A percentile compares a stretch with the other conserved stretches of the same genome.
These are phyloP conservation scores for Paraphysoderma sedebokerense DNA, from an alignment of 371 early-diverging fungal genomes.

Conservation along the genomic window DNA sequence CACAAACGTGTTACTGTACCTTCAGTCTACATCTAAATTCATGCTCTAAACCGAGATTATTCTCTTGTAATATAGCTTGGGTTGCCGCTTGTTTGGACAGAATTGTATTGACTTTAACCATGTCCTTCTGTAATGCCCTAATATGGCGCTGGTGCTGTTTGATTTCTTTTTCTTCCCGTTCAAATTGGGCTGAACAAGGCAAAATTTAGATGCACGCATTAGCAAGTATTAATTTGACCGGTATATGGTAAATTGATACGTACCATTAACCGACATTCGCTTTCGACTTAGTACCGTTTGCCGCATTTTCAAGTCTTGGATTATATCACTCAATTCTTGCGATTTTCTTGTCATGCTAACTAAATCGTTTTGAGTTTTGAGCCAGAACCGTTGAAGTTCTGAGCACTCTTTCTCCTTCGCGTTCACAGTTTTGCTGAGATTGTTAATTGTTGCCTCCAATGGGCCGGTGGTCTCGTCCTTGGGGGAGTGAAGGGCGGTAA, in stretches of 20 bases:
- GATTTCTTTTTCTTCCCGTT: conserved; percentile 22
- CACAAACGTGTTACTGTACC: no score
- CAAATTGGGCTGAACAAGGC: not conserved
- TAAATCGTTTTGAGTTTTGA: conserved; percentile 31
- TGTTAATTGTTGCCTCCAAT: conserved; percentile 35
- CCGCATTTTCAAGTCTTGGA: conserved; percentile 21
- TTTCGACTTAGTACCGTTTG: conserved; percentile 25
- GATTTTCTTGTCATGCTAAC: conserved; percentile 19
- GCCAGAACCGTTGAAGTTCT: conserved; percentile 30
- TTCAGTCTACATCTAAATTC: conserved; percentile 28
- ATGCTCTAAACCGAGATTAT: conserved; percentile 27
- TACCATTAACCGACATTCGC: conserved; percentile 30
- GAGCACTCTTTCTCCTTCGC: conserved; percentile 25
- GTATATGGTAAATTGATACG: not conserved
- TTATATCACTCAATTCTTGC: conserved; percentile 19
- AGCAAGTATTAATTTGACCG: not conserved
- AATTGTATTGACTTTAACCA: conserved; percentile 33
- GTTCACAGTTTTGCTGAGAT: conserved; percentile 19
- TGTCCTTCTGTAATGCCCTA: conserved; percentile 25
- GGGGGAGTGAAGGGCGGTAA: not conserved
- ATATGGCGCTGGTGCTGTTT: conserved; percentile 23
- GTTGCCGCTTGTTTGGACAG: conserved; percentile 19
- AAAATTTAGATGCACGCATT: not conserved
- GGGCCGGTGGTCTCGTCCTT: conserved; percentile 29
- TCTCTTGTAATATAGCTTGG: conserved; percentile 23